Evolutionary conservation across 78 protist species (phyloP).

Genomic region (Dictyostelium brefeldianum): DNA sequence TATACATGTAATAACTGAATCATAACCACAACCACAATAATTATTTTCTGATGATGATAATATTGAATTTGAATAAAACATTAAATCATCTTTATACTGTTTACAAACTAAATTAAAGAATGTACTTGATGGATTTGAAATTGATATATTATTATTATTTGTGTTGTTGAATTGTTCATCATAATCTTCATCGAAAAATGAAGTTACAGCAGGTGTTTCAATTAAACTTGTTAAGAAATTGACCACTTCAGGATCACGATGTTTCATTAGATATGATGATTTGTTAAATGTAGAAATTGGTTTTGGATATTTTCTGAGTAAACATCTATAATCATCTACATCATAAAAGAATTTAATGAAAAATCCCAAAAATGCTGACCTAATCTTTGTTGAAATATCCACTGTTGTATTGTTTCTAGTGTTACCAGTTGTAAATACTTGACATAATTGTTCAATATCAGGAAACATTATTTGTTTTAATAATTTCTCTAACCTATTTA

Average conservation of each 20-base stretch:
- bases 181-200: conserved; percentile 57
- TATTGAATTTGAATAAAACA: neutral
- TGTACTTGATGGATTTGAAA: neutral
- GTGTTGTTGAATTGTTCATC: neutral
- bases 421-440: conserved; percentile 9
- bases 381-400: conserved; percentile 12
- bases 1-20: conserved; percentile 25
- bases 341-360: conserved; percentile 68
- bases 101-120: conserved; percentile 59
- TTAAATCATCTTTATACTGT: neutral
- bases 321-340: conserved; percentile 30
- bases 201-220: conserved; percentile 76
- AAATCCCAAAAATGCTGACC: conserved; percentile 61
- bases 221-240: conserved; percentile 50
- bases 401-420: neutral
- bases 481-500: neutral
- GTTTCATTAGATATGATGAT: conserved; percentile 64
- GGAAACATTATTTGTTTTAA: conserved; percentile 43
- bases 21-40: neutral
- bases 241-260: conserved; percentile 53
- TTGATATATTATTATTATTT: conserved; percentile 4
- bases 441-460: neutral
- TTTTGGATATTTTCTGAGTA: conserved; percentile 78
- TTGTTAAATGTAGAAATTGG: conserved; percentile 74
- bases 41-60: neutral